Evolutionary conservation across 2,329 filamentous ascomycete genomes (phyloP).

Genomic region (Ascochyta clinopodiicola): DNA sequence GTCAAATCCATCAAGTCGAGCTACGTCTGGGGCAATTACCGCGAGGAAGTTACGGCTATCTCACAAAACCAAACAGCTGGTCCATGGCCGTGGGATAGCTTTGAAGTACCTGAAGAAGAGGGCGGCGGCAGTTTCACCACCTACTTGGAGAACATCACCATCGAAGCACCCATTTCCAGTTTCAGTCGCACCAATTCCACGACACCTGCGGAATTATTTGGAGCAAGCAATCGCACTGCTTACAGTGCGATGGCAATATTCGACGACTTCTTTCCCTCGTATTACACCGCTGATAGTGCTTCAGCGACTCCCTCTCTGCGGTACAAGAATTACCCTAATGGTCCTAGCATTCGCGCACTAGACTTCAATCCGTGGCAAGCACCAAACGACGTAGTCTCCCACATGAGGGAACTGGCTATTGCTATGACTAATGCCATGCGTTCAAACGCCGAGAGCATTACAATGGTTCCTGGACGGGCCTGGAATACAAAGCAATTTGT

Average conservation of each 20-base stretch:
- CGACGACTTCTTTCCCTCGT: conserved; percentile 21
- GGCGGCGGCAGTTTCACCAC: too few relatives aligned
- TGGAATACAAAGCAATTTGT: too few relatives aligned
- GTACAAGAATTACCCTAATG: not conserved
- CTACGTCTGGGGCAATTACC: conserved; percentile 21
- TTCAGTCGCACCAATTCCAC: not conserved
- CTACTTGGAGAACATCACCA: too few relatives aligned
- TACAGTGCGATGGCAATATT: not conserved
- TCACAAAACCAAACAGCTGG: conserved; percentile 1
- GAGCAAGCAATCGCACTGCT: not conserved
- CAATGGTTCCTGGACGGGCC: too few relatives aligned
- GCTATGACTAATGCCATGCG: too few relatives aligned
- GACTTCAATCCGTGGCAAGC: too few relatives aligned
- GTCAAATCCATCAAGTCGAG: conserved; percentile 29
- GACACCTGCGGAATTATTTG: not conserved
- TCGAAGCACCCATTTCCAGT: too few relatives aligned
- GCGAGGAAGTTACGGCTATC: conserved; percentile 18
- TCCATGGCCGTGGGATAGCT: not conserved
- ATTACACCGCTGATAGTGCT: not conserved
- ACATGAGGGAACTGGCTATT: too few relatives aligned
- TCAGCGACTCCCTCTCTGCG: too few relatives aligned
- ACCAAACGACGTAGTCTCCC: too few relatives aligned
- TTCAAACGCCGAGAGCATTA: too few relatives aligned
- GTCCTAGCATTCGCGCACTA: not conserved
- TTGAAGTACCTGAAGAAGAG: too few relatives aligned